Evolutionary conservation across 1,284 basidiomycete species (phyloP).

Genomic region (Leccinum subrobustum): DNA sequence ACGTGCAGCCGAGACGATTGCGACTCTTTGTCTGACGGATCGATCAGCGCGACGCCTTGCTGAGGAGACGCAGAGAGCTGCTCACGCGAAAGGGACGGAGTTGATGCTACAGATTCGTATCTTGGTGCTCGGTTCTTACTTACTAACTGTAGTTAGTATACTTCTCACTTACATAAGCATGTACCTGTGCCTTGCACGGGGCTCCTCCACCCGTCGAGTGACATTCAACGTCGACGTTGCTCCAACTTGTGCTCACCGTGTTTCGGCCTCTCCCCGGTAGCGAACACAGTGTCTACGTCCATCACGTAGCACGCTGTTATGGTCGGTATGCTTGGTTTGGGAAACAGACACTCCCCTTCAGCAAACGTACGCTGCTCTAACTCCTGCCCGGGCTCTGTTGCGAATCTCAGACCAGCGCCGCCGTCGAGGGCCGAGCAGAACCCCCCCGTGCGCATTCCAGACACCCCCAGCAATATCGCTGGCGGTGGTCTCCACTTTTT

Average conservation of each 20-base stretch:
- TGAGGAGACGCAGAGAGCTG: conserved; percentile 57
- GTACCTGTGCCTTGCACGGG: background rate
- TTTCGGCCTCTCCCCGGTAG: conserved; percentile 5
- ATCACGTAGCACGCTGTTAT: conserved; percentile 21
- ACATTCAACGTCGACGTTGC: background rate
- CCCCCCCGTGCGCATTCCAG: background rate
- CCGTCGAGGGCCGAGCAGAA: conserved; percentile 7
- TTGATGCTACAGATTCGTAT: background rate
- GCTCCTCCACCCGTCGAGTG: background rate
- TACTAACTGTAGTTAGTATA: background rate
- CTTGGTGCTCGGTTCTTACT: background rate
- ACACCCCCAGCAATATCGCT: background rate
- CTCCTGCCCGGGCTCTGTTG: conserved; percentile 8
- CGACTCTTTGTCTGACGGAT: conserved; percentile 9
- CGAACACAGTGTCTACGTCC: background rate
- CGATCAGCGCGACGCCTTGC: conserved; percentile 57
- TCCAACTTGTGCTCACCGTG: conserved; percentile 3
- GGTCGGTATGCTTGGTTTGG: conserved; percentile 39
- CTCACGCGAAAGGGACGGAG: conserved; percentile 38
- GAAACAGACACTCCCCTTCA: conserved; percentile 23
- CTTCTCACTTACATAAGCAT: background rate
- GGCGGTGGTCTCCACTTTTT: conserved; percentile 50
- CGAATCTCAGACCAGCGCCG: conserved; percentile 6
- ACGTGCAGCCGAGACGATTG: conserved; percentile 29
- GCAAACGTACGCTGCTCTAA: conserved; percentile 14